A percentile compares a stretch with the other conserved stretches of the same genome.
phyloP scores from a whole-genome alignment of 495 filamentous ascomycete species.

The Delitschia confertaspora region DNA sequence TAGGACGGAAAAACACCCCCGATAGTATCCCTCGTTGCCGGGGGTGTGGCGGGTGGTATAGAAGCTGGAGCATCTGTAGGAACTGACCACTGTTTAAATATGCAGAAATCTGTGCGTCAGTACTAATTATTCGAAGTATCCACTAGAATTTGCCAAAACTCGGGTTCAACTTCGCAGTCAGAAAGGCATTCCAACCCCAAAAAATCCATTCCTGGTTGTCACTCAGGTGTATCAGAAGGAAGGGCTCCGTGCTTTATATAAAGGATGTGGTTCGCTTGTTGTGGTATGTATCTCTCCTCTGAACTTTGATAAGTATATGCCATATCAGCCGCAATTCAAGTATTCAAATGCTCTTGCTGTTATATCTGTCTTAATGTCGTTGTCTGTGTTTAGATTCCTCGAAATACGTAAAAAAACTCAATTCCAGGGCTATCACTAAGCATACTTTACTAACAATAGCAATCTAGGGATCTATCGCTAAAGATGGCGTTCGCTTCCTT shows the following conservation, averaged over 20 bases:
- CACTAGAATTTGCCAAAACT: constrained; percentile 63
- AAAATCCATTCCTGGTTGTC: constrained; percentile 50
- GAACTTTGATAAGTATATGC: too few species aligned
- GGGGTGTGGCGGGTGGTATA: constrained; percentile 48
- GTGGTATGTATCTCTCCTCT: constrained; percentile 36
- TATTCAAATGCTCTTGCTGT: too few species aligned
- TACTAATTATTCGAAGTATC: constrained; percentile 39
- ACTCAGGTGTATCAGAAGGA: constrained; percentile 43
- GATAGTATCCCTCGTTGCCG: constrained; percentile 43
- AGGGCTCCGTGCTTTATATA: constrained; percentile 51
- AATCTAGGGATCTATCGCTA: constrained; percentile 46
- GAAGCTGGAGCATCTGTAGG: constrained; percentile 46
- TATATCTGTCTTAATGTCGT: not conserved
- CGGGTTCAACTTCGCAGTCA: constrained; percentile 49
- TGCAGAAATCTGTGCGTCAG: not conserved
- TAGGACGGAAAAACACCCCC: constrained; percentile 32
- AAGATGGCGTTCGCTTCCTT: constrained; percentile 59
- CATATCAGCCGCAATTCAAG: too few species aligned
- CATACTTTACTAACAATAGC: not conserved
- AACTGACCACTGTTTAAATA: not conserved
- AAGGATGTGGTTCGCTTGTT: constrained; percentile 53
- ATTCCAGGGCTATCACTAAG: too few species aligned
- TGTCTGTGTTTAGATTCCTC: too few species aligned
- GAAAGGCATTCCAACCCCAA: constrained; percentile 35
- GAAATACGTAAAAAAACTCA: too few species aligned